These are phyloP conservation scores for Leccinum subgranulosum DNA, from an alignment of 768 basidiomycete species.

Conservation along the genomic window DNA sequence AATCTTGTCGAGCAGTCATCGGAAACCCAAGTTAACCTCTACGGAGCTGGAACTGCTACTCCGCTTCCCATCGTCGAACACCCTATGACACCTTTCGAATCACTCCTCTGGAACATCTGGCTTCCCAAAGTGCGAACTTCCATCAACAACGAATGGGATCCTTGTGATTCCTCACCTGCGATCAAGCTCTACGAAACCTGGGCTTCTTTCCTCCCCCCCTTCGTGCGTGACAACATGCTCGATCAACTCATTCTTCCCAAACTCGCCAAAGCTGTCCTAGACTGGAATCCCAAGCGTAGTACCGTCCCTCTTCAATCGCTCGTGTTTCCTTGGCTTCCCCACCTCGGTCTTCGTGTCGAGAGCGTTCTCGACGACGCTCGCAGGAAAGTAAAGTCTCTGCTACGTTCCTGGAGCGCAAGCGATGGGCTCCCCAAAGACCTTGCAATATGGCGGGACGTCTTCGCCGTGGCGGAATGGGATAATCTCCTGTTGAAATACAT, in stretches of 20 bases:
- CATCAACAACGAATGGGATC: slow-evolving; percentile 94
- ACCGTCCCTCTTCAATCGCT: slow-evolving; percentile 67
- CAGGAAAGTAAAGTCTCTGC: slow-evolving; percentile 75
- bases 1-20: slow-evolving; percentile 42
- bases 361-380: slow-evolving; percentile 83
- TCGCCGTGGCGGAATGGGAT: slow-evolving; percentile 84
- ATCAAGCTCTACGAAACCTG: slow-evolving; percentile 86
- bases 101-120: slow-evolving; percentile 93
- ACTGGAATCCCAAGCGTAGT: slow-evolving; percentile 72
- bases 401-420: slow-evolving; percentile 70
- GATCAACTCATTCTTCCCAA: slow-evolving; percentile 96
- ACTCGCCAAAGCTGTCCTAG: slow-evolving; percentile 74
- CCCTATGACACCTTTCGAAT: slow-evolving; percentile 94
- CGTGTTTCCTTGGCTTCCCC: slow-evolving; percentile 94
- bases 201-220: slow-evolving; percentile 82
- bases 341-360: slow-evolving; percentile 80
- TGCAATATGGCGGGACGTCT: slow-evolving; percentile 81
- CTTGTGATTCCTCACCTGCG: slow-evolving; percentile 67
- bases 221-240: slow-evolving; percentile 91
- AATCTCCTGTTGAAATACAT: slow-evolving; percentile 85
- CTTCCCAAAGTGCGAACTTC: slow-evolving; percentile 89
- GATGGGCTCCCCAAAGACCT: slow-evolving; percentile 80
- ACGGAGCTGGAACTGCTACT: slow-evolving; percentile 44
- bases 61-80: slow-evolving; percentile 39
- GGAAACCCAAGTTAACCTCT: slow-evolving; percentile 50